Percentiles rank a stretch among this genome's conserved stretches.
These are phyloP conservation scores for Cryptococcus depauperatus DNA, from an alignment of 1,284 basidiomycete species.

Conservation along the genomic window DNA sequence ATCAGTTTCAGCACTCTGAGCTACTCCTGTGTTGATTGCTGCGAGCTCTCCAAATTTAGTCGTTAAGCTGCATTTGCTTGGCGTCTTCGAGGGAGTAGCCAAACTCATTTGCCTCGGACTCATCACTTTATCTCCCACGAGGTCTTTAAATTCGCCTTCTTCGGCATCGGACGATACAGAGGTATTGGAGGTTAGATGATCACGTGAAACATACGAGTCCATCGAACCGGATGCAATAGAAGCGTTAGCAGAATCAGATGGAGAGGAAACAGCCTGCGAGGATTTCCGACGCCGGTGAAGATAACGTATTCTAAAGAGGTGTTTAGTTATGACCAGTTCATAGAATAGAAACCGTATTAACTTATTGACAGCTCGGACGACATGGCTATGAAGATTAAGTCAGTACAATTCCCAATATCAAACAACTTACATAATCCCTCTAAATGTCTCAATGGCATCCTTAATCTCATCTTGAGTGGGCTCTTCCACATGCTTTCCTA, in stretches of 20 bases:
- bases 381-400: conserved; percentile 24
- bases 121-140: conserved; percentile 6
- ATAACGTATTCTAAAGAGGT: conserved; percentile 18
- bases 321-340: conserved; percentile 5
- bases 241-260: conserved; percentile 11
- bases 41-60: background rate
- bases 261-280: conserved; percentile 8
- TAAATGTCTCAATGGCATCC: conserved; percentile 37
- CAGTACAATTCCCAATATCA: background rate
- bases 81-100: conserved; percentile 16
- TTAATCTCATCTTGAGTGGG: conserved; percentile 45
- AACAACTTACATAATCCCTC: conserved; percentile 38
- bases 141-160: conserved; percentile 5
- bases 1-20: background rate
- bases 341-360: conserved; percentile 8
- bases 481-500: conserved; percentile 44
- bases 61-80: conserved; percentile 14
- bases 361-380: conserved; percentile 44
- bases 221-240: conserved; percentile 30
- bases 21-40: background rate
- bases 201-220: conserved; percentile 36
- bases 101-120: conserved; percentile 14
- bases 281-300: conserved; percentile 19
- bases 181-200: conserved; percentile 10
- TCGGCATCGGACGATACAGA: conserved; percentile 16